phyloP scores from a whole-genome alignment of 768 basidiomycete genomes.

The Leucogyrophana mollusca region DNA sequence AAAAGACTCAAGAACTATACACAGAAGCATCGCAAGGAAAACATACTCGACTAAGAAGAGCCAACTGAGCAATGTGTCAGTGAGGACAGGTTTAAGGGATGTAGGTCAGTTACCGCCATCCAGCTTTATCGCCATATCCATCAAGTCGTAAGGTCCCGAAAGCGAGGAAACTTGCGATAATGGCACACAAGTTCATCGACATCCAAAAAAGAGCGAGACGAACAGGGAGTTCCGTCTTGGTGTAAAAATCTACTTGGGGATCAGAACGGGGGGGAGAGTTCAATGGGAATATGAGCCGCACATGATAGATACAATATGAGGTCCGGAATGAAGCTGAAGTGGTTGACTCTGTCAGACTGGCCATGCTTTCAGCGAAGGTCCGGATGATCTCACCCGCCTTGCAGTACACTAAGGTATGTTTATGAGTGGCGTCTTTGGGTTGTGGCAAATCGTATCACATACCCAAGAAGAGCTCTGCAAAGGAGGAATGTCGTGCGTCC shows the following conservation, averaged over 20 bases:
- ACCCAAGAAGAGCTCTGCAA: constrained; percentile 49
- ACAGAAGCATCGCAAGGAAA: too few relatives aligned
- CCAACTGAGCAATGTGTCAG: constrained; percentile 34
- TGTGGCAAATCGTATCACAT: constrained; percentile 1
- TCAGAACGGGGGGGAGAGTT: neutral
- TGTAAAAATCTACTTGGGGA: constrained; percentile 43
- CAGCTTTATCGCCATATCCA: constrained; percentile 49
- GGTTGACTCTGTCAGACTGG: neutral
- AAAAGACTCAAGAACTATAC: too few relatives aligned
- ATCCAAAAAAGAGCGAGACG: constrained; percentile 59
- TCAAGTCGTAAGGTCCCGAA: constrained; percentile 62
- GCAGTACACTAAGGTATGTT: constrained; percentile 31
- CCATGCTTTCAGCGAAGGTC: neutral
- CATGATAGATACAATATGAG: constrained; percentile 62
- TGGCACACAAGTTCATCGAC: constrained; percentile 42
- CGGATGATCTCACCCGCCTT: constrained; percentile 39
- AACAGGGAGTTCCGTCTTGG: constrained; percentile 55
- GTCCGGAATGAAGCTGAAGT: constrained; percentile 52
- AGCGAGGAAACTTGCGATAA: constrained; percentile 54
- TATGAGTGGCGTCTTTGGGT: too few relatives aligned
- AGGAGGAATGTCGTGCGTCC: constrained; percentile 51
- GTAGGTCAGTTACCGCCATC: constrained; percentile 42
- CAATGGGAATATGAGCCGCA: constrained; percentile 30
- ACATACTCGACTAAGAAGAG: constrained; percentile 54
- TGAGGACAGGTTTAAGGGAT: neutral